Percentiles rank a stretch among this genome's conserved stretches.
These are phyloP conservation scores for Urtica urens DNA, from an alignment of 306 rosid species.

Conservation along the genomic window DNA sequence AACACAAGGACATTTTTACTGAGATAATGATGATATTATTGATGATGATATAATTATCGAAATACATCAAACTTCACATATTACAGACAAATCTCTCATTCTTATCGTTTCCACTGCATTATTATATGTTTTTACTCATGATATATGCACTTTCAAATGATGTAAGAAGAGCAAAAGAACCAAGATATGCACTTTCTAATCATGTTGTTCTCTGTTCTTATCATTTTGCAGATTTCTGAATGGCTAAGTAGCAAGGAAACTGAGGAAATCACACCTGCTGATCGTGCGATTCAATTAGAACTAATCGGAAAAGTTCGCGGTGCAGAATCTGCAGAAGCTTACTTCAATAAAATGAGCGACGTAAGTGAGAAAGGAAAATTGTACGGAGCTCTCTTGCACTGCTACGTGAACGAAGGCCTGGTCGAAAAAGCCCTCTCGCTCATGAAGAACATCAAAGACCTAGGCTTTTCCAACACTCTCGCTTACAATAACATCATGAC, in stretches of 20 bases:
- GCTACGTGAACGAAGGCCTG: slow-evolving; percentile 56
- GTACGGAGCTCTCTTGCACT: slow-evolving; percentile 58
- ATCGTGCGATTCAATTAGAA: slow-evolving; percentile 47
- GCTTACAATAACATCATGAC: slow-evolving; percentile 52
- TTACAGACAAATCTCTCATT: no score
- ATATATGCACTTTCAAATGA: no score
- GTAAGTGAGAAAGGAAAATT: slow-evolving; percentile 27
- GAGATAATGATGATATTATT: no score
- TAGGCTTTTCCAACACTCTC: slow-evolving; percentile 43
- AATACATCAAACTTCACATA: no score
- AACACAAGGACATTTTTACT: no score
- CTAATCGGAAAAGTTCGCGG: slow-evolving; percentile 57
- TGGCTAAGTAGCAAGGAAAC: slow-evolving; percentile 48
- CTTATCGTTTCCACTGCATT: no score
- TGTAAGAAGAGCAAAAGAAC: no score
- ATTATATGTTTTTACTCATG: no score
- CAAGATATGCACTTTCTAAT: no score
- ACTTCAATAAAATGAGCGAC: slow-evolving; percentile 38
- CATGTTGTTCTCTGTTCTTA: no score
- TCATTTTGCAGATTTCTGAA: slow-evolving; percentile 47
- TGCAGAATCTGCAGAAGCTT: slow-evolving; percentile 43
- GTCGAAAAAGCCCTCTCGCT: slow-evolving; percentile 51
- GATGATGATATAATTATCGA: no score
- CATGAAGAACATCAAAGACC: slow-evolving; percentile 53
- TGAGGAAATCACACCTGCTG: slow-evolving; percentile 26